These are phyloP conservation scores for sweet orange (Citrus sinensis) DNA, from an alignment of 345 rosid genomes.

Conservation along the genomic window DNA sequence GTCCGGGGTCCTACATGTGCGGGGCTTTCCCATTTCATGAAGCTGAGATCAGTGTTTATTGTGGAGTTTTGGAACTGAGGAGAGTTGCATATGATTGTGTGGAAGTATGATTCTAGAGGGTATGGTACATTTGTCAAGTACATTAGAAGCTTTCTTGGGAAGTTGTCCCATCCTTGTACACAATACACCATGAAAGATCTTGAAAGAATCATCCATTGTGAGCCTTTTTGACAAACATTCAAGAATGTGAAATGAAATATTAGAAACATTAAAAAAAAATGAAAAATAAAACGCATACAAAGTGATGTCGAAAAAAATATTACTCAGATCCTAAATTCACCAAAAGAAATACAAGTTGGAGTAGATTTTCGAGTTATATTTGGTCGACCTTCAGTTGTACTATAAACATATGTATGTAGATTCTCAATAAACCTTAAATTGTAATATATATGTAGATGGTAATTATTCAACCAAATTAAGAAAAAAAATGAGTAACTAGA, in stretches of 20 bases:
- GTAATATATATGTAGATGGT: too few relatives aligned
- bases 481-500: too few relatives aligned
- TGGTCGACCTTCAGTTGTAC: too few relatives aligned
- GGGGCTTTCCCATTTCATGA: slow-evolving; percentile 1
- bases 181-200: slow-evolving; percentile 32
- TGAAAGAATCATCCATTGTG: slow-evolving; percentile 34
- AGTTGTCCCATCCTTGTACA: slow-evolving; percentile 35
- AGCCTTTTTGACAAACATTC: slow-evolving; percentile 17
- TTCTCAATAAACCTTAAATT: too few relatives aligned
- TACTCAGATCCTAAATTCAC: too few relatives aligned
- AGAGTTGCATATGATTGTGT: slow-evolving; percentile 38
- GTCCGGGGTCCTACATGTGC: neutral
- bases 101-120: slow-evolving; percentile 36
- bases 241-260: neutral
- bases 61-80: slow-evolving; percentile 32
- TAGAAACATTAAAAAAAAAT: too few relatives aligned
- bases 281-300: too few relatives aligned
- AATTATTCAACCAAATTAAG: too few relatives aligned
- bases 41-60: slow-evolving; percentile 19
- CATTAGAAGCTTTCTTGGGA: slow-evolving; percentile 36
- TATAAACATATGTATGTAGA: too few relatives aligned
- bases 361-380: too few relatives aligned
- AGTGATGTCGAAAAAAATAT: too few relatives aligned
- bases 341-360: too few relatives aligned
- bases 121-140: slow-evolving; percentile 28